phyloP scores from a whole-genome alignment of 2,329 filamentous ascomycete species.

The Exophiala mesophila region DNA sequence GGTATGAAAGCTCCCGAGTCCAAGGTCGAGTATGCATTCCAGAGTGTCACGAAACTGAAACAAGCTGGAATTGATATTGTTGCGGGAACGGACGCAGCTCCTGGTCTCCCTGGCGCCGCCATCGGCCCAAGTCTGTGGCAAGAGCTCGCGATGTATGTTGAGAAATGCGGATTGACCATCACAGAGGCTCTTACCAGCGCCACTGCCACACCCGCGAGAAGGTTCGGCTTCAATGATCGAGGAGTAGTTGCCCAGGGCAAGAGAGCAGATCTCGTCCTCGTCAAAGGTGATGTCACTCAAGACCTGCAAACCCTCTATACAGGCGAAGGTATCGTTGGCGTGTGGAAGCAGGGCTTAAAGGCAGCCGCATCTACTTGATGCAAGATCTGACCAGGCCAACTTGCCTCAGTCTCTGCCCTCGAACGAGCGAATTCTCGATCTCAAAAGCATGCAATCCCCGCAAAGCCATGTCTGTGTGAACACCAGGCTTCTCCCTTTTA shows the following conservation, averaged over 20 bases:
- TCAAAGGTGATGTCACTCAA: conserved; percentile 24
- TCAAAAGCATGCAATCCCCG: too few species aligned
- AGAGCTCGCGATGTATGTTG: conserved; percentile 29
- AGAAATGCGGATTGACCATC: conserved; percentile 27
- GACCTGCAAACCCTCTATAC: conserved; percentile 22
- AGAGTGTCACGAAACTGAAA: conserved; percentile 24
- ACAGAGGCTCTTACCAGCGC: conserved; percentile 29
- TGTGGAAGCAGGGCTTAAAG: conserved; percentile 25
- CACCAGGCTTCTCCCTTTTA: too few species aligned
- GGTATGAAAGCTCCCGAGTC: conserved; percentile 24
- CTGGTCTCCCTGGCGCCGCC: conserved; percentile 21
- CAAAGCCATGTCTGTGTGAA: too few species aligned
- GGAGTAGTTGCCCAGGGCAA: conserved; percentile 27
- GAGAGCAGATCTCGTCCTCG: conserved; percentile 25
- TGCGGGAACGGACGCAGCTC: conserved; percentile 31
- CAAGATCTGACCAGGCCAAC: too few species aligned
- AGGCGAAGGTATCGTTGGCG: conserved; percentile 20
- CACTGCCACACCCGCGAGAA: conserved; percentile 26
- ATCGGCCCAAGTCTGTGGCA: conserved; percentile 28
- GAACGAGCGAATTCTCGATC: too few species aligned
- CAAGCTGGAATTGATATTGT: conserved; percentile 29
- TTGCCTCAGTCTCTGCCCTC: too few species aligned
- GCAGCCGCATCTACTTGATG: conserved; percentile 8
- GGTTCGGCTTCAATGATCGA: conserved; percentile 29
- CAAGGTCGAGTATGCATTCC: conserved; percentile 21